Conservation (phyloP, 2,329 filamentous ascomycete genomes). For the Alternaria sp. region DNA sequence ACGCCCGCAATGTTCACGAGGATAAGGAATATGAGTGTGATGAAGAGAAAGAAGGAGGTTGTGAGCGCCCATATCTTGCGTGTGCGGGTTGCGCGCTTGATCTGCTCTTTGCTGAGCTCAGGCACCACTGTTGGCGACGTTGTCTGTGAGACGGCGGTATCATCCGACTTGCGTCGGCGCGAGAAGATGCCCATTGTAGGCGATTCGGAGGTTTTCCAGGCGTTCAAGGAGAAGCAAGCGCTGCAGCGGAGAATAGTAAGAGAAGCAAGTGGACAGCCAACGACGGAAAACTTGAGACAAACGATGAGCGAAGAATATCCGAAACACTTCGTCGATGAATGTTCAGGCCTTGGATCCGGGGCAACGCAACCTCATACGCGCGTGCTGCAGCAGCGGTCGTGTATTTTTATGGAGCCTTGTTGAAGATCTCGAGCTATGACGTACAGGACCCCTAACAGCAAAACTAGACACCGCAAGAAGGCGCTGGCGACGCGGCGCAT, state of each 20-base stretch:
- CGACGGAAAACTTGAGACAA: background rate
- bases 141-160: slow-evolving; percentile 22
- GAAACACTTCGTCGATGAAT: slow-evolving; percentile 8
- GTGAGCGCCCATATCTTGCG: slow-evolving; percentile 70
- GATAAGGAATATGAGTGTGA: slow-evolving; percentile 80
- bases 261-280: slow-evolving; percentile 6
- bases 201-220: background rate
- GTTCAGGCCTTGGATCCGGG: slow-evolving; percentile 2
- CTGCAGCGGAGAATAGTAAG: background rate
- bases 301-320: background rate
- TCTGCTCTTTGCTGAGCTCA: slow-evolving; percentile 47
- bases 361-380: slow-evolving; percentile 30
- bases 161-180: slow-evolving; percentile 29
- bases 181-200: slow-evolving; percentile 35
- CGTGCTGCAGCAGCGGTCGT: slow-evolving; percentile 29
- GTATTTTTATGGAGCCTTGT: slow-evolving; percentile 33
- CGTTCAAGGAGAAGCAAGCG: slow-evolving; percentile 1
- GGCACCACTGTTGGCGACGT: slow-evolving; percentile 30
- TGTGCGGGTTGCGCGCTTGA: slow-evolving; percentile 55
- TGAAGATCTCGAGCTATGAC: slow-evolving; percentile 33
- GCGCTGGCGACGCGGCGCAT: slow-evolving; percentile 12
- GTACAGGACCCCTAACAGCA: slow-evolving; percentile 22
- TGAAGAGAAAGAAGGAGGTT: slow-evolving; percentile 74
- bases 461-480: slow-evolving; percentile 9
- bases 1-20: slow-evolving; percentile 83